These are phyloP conservation scores for Epichloe sylvatica DNA, from an alignment of 2,329 filamentous ascomycete genomes.

Conservation along the genomic window DNA sequence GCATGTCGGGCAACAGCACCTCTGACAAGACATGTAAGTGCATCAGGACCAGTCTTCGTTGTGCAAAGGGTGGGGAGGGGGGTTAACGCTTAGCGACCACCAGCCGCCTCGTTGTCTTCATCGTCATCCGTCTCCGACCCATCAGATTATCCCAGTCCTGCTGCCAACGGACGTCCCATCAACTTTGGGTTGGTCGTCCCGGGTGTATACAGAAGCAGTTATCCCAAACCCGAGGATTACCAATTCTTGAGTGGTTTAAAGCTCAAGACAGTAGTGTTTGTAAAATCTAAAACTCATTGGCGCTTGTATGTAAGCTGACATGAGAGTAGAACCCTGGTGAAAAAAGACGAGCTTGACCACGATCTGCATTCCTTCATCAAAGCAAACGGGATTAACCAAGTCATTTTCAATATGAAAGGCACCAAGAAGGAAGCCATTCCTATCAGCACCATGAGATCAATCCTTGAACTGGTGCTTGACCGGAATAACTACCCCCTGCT, in stretches of 20 bases:
- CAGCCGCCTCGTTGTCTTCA: not conserved
- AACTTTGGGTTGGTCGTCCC: conserved; percentile 69
- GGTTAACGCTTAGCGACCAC: not conserved
- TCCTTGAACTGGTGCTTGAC: conserved; percentile 59
- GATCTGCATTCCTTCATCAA: conserved; percentile 49
- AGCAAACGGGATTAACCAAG: conserved; percentile 54
- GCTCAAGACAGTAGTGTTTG: conserved; percentile 69
- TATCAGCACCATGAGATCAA: conserved; percentile 50
- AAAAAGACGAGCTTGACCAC: conserved; percentile 41
- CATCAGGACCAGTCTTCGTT: not conserved
- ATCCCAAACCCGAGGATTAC: conserved; percentile 58
- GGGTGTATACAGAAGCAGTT: conserved; percentile 70
- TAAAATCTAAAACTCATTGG: conserved; percentile 8
- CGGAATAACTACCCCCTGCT: conserved; percentile 64
- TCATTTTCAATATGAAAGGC: conserved; percentile 66
- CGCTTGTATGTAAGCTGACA: conserved; percentile 6
- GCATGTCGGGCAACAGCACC: not conserved
- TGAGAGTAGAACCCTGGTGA: conserved; percentile 42
- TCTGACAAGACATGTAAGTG: conserved; percentile 3
- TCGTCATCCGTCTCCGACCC: conserved; percentile 2
- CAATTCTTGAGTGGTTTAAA: conserved; percentile 52
- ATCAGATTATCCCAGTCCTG: conserved; percentile 11
- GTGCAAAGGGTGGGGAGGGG: not conserved
- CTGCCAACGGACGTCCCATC: conserved; percentile 29
- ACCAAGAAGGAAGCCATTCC: conserved; percentile 72